Conservation (phyloP, 1,139 yeast species). For the Kodamaea sp. region DNA sequence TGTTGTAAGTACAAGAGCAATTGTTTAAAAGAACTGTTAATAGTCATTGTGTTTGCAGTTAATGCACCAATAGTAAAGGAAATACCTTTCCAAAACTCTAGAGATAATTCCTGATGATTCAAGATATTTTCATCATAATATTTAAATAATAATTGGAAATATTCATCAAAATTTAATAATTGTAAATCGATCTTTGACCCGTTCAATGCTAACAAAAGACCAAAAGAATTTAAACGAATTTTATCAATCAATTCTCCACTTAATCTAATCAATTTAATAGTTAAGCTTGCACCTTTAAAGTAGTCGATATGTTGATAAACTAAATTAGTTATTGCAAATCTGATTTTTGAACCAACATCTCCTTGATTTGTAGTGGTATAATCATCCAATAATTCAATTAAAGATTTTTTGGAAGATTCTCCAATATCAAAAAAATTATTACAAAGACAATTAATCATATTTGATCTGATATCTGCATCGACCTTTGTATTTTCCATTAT, state of each 20-base stretch:
- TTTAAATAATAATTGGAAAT: constrained; percentile 26
- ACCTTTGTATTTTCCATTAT: constrained; percentile 17
- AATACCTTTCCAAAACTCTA: constrained; percentile 55
- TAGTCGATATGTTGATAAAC: constrained; percentile 24
- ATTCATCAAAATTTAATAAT: constrained; percentile 13
- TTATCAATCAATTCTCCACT: constrained; percentile 45
- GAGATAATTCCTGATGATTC: constrained; percentile 14
- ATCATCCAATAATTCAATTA: constrained; percentile 45
- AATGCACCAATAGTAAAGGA: constrained; percentile 58
- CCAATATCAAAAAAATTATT: constrained; percentile 2
- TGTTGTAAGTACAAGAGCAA: constrained; percentile 35
- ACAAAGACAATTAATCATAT: constrained; percentile 19
- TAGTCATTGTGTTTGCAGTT: constrained; percentile 48
- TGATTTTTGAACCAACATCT: constrained; percentile 73
- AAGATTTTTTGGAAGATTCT: background rate
- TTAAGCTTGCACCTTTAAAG: constrained; percentile 13
- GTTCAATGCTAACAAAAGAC: constrained; percentile 15
- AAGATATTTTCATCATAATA: constrained; percentile 12
- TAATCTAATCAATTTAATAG: constrained; percentile 46
- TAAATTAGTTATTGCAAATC: constrained; percentile 47
- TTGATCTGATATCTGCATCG: constrained; percentile 27
- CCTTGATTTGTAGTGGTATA: constrained; percentile 69
- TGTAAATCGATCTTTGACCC: constrained; percentile 1
- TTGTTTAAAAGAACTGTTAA: constrained; percentile 42
- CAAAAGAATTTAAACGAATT: constrained; percentile 27